Conservation (phyloP, 2,329 filamentous ascomycete species). For the Penicillium sp. region DNA sequence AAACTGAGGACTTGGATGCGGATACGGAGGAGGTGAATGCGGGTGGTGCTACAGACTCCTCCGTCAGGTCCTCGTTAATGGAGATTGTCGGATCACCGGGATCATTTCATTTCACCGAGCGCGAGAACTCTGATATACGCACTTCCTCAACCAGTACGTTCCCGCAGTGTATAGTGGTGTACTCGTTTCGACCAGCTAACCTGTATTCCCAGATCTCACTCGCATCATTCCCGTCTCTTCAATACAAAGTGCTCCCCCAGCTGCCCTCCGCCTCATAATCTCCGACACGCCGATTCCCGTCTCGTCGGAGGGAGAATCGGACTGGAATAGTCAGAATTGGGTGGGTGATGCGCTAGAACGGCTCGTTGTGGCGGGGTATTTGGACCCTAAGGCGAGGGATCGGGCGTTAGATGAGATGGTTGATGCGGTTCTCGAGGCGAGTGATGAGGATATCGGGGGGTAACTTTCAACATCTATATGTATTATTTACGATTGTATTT, state of each 20-base stretch:
- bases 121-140: conserved; percentile 14
- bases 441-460: conserved; percentile 18
- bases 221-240: conserved; percentile 10
- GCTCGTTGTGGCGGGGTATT: conserved; percentile 16
- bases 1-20: no score
- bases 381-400: conserved; percentile 10
- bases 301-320: conserved; percentile 4
- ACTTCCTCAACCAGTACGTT: conserved; percentile 10
- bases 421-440: conserved; percentile 22
- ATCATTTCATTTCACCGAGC: conserved; percentile 19
- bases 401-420: conserved; percentile 25
- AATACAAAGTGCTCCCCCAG: conserved; percentile 4
- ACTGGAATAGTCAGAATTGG: conserved; percentile 30
- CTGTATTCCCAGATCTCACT: conserved; percentile 12
- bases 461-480: neutral
- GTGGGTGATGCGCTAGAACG: conserved; percentile 20
- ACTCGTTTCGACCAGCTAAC: no score
- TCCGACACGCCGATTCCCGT: conserved; percentile 11
- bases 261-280: conserved; percentile 1
- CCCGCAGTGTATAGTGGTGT: no score
- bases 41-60: no score
- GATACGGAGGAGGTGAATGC: no score
- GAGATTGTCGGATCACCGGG: conserved; percentile 21
- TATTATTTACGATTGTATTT: neutral
- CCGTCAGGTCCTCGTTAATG: conserved; percentile 18